Percentiles rank a stretch among this genome's conserved stretches.
Evolutionary conservation across 2,329 filamentous ascomycete species (phyloP).

Genomic region (Pseudogymnoascus sp.): DNA sequence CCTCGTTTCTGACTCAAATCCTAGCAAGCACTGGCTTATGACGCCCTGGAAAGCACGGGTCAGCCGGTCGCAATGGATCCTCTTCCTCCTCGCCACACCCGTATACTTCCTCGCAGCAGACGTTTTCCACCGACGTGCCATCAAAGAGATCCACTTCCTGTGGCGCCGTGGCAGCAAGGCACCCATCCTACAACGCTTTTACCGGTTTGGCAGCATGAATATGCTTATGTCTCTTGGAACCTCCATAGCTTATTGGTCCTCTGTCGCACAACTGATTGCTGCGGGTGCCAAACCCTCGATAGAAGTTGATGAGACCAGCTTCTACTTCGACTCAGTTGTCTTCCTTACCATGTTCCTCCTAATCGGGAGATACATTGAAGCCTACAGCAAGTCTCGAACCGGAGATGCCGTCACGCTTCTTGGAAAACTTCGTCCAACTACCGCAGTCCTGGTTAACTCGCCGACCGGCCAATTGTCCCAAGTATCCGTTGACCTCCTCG

Average conservation of each 20-base stretch:
- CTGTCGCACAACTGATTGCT: conserved; percentile 60
- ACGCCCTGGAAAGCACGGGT: conserved; percentile 56
- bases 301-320: conserved; percentile 37
- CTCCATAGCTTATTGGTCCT: conserved; percentile 74
- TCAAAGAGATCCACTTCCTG: conserved; percentile 67
- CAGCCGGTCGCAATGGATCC: conserved; percentile 66
- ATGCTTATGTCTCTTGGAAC: conserved; percentile 81
- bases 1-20: conserved; percentile 54
- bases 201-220: conserved; percentile 92
- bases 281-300: conserved; percentile 34
- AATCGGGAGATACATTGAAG: conserved; percentile 60
- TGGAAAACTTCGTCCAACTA: conserved; percentile 64
- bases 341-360: conserved; percentile 83
- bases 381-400: conserved; percentile 80
- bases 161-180: conserved; percentile 68
- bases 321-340: conserved; percentile 81
- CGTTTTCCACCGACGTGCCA: conserved; percentile 68
- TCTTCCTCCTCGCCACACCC: conserved; percentile 75
- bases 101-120: conserved; percentile 84
- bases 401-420: conserved; percentile 74
- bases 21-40: conserved; percentile 58
- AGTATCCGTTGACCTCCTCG: conserved; percentile 37
- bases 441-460: conserved; percentile 54
- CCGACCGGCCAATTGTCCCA: conserved; percentile 10
- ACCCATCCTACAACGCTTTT: conserved; percentile 64